Percentiles rank a stretch among this genome's conserved stretches.
These are phyloP conservation scores for Arxiozyma heterogenica DNA, from an alignment of 1,139 yeast species.

Conservation along the genomic window DNA sequence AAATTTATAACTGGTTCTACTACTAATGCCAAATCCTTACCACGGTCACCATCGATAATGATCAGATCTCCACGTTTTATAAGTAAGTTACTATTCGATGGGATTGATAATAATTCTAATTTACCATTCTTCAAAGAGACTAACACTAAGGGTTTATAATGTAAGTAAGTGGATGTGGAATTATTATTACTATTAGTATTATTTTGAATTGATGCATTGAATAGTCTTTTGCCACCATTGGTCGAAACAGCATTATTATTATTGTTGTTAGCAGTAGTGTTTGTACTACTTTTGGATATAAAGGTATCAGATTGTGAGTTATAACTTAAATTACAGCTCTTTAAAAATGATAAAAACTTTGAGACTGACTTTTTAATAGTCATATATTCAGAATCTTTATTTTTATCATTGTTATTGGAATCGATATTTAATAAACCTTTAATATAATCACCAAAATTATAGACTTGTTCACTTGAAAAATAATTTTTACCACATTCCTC, in stretches of 20 bases:
- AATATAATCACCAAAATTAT: conserved; percentile 21
- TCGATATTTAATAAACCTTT: conserved; percentile 12
- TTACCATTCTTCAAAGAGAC: conserved; percentile 85
- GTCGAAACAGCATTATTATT: not conserved
- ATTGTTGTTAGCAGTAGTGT: not conserved
- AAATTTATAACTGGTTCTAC: conserved; percentile 56
- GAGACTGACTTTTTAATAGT: not conserved
- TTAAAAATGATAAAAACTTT: conserved; percentile 18
- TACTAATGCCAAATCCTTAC: conserved; percentile 80
- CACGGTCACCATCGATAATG: conserved; percentile 93
- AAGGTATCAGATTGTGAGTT: conserved; percentile 24
- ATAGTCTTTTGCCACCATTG: not conserved
- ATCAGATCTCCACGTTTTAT: conserved; percentile 70
- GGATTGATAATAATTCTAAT: conserved; percentile 70
- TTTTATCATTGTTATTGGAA: conserved; percentile 3
- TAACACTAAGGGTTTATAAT: conserved; percentile 43
- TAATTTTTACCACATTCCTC: conserved; percentile 26
- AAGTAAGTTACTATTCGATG: conserved; percentile 46
- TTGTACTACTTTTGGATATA: conserved; percentile 8
- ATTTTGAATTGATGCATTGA: not conserved
- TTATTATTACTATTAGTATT: conserved; percentile 1
- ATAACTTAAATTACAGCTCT: conserved; percentile 24
- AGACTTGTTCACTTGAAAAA: conserved; percentile 24
- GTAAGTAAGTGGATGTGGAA: conserved; percentile 17
- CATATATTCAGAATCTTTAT: conserved; percentile 2